A percentile compares a stretch with the other conserved stretches of the same genome.
phyloP scores from a whole-genome alignment of 495 filamentous ascomycete genomes.

The Xylaria acuta region DNA sequence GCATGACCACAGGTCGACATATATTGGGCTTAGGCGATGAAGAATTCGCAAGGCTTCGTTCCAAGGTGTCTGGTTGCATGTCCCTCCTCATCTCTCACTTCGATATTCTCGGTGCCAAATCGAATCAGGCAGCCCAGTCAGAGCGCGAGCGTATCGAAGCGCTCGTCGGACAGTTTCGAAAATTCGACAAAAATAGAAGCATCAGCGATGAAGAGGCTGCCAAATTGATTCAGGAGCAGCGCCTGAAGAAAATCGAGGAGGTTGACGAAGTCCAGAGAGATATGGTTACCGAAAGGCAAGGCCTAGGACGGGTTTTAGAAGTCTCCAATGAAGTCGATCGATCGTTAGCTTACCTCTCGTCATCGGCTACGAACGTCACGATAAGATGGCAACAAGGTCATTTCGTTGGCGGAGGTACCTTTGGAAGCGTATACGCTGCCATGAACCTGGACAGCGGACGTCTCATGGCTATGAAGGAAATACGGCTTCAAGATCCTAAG shows the following conservation, averaged over 20 bases:
- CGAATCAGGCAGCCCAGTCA: slow-evolving; percentile 87
- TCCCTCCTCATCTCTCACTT: slow-evolving; percentile 96
- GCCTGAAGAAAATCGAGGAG: slow-evolving; percentile 69
- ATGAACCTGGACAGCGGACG: slow-evolving; percentile 96
- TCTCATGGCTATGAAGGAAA: slow-evolving; percentile 98
- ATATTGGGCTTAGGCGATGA: slow-evolving; percentile 85
- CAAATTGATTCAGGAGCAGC: slow-evolving; percentile 72
- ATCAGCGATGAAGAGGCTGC: slow-evolving; percentile 86
- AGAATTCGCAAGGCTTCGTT: slow-evolving; percentile 79
- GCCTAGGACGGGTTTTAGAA: slow-evolving; percentile 87
- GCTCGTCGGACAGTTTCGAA: slow-evolving; percentile 72
- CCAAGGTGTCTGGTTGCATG: slow-evolving; percentile 97
- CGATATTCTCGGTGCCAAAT: slow-evolving; percentile 97
- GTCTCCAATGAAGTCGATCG: slow-evolving; percentile 94
- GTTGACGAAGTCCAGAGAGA: slow-evolving; percentile 81
- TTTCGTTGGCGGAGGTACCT: slow-evolving; percentile 95
- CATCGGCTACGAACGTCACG: slow-evolving; percentile 91
- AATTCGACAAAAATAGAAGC: slow-evolving; percentile 76
- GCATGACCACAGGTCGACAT: slow-evolving; percentile 90
- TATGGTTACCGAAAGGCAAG: slow-evolving; percentile 85
- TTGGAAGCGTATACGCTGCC: slow-evolving; percentile 94
- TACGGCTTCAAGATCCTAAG: slow-evolving; percentile 94
- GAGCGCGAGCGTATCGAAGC: slow-evolving; percentile 76
- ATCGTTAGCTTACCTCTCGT: slow-evolving; percentile 89
- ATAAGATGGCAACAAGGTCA: slow-evolving; percentile 98